phyloP scores from a whole-genome alignment of 163 green algal genomes.

The Scenedesmus sp. region DNA sequence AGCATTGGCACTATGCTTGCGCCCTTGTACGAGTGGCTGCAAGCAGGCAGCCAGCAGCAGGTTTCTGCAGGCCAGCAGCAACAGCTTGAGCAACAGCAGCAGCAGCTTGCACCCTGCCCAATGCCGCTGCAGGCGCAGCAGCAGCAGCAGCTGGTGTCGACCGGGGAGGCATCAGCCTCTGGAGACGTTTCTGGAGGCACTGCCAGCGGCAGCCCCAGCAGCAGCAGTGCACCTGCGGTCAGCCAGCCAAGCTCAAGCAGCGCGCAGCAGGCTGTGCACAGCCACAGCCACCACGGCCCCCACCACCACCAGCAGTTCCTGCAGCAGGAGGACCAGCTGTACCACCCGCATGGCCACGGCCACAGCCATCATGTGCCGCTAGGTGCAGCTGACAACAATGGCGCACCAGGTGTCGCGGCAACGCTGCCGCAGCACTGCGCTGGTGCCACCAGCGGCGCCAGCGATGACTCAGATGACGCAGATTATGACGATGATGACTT shows the following conservation, averaged over 20 bases:
- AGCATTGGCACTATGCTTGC: slow-evolving; percentile 41
- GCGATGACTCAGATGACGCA: slow-evolving; percentile 63
- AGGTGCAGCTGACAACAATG: background rate
- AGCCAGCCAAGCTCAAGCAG: slow-evolving; percentile 25
- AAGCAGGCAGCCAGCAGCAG: background rate
- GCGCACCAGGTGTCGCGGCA: background rate
- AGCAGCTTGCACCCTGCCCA: background rate
- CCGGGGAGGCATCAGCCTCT: background rate
- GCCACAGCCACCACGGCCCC: background rate
- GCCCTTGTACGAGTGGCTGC: slow-evolving; percentile 38
- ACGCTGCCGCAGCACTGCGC: slow-evolving; percentile 25
- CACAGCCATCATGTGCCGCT: background rate
- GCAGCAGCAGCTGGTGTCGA: background rate
- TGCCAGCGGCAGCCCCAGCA: slow-evolving; percentile 10
- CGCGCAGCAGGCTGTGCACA: background rate
- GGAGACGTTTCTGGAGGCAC: background rate
- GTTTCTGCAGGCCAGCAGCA: background rate
- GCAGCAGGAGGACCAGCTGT: slow-evolving; percentile 36
- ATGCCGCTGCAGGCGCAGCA: slow-evolving; percentile 7
- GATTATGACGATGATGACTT: slow-evolving; percentile 87
- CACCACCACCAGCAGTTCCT: slow-evolving; percentile 41
- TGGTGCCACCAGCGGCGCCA: background rate
- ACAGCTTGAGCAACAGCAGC: background rate
- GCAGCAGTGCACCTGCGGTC: slow-evolving; percentile 11
- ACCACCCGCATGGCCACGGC: slow-evolving; percentile 25